Base-by-base conservation (phyloP, 768 basidiomycete species). In the Boletus rubescentipes region DNA sequence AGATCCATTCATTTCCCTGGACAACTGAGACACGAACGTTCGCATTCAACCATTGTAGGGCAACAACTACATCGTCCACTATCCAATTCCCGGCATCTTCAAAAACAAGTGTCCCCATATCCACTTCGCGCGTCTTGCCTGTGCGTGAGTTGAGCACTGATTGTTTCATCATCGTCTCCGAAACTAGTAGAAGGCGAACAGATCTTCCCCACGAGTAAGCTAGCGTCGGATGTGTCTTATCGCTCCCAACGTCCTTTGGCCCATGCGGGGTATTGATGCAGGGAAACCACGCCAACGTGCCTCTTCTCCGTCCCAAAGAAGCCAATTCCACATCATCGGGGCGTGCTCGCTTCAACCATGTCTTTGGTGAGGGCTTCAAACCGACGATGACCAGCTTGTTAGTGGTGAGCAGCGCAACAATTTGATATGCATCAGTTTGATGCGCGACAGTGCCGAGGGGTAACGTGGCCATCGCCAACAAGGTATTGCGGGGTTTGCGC, bases 381-480 rank as follows among this genome's bases (percentile, higher is more conserved):
- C 94, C 94, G 10, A 98, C 93, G 34, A 98, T 81, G 12, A 99
- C 90, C 4, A 98, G 76, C 67, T 99, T 99, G 21, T 86, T 80
- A 0, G 92, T 85, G 0, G 97, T 99, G 30, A 98, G 77, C 42
- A 99, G 71, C 0, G 95, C 93, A 31, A 91, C 81, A 29, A 97
- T 73, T 49, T 89, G 80, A 65, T 93, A 91, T 9, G 73, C 61
- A 66, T 98, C 97, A 0, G 89, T 90, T 0, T 85, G 68, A 72
- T 96, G 89, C 1, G 83, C 74, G 0, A 77, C 69, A 0, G 87
- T 81, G 10, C 93, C 93, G 1, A 94, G 74, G 2, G 95, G 95
- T 15, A 98, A 75, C 9, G 93, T 87, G 10, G 80, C 75, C 81
- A 93, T 90, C 4, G 85, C 79, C 36, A 98, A 79, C 20, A 97